A percentile compares a stretch with the other conserved stretches of the same genome.
Evolutionary conservation across 768 basidiomycete genomes (phyloP).

Genomic region (Crucibulum laeve): DNA sequence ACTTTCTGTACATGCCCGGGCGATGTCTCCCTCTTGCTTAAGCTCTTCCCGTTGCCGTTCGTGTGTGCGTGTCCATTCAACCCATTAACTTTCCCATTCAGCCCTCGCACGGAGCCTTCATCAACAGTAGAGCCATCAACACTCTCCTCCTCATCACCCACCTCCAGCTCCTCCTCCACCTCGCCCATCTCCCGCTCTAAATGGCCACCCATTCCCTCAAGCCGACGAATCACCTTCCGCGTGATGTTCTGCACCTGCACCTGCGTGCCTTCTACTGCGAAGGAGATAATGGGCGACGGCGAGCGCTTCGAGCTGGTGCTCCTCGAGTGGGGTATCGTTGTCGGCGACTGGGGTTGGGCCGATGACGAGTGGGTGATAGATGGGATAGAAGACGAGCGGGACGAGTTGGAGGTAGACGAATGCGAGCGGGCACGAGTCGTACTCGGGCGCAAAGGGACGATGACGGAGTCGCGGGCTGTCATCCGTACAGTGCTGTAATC

Average conservation of each 20-base stretch:
- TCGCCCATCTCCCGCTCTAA: conserved; percentile 28
- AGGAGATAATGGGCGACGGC: conserved; percentile 43
- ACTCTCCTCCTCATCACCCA: conserved; percentile 30
- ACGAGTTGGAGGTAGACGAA: no score
- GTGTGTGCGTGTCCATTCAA: conserved; percentile 9
- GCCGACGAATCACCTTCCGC: conserved; percentile 41
- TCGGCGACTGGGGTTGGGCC: no score
- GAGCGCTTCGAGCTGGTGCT: conserved; percentile 31
- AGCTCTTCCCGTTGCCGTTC: conserved; percentile 13
- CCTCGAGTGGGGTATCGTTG: no score
- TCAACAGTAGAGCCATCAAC: no score
- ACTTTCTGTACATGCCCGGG: conserved; percentile 25
- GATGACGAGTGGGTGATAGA: no score
- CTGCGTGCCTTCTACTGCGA: conserved; percentile 30
- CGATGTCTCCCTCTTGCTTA: conserved; percentile 12
- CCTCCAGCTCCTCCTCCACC: conserved; percentile 11
- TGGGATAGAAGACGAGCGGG: no score
- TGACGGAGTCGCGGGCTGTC: no score
- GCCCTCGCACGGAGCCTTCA: no score
- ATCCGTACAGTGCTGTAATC: no score
- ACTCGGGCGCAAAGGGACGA: no score
- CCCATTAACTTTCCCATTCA: conserved; percentile 4
- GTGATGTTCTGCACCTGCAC: conserved; percentile 39
- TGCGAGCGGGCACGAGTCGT: no score
- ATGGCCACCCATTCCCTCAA: conserved; percentile 44